These are phyloP conservation scores for Citrullus amarus DNA, from an alignment of 306 rosid genomes.

Conservation along the genomic window DNA sequence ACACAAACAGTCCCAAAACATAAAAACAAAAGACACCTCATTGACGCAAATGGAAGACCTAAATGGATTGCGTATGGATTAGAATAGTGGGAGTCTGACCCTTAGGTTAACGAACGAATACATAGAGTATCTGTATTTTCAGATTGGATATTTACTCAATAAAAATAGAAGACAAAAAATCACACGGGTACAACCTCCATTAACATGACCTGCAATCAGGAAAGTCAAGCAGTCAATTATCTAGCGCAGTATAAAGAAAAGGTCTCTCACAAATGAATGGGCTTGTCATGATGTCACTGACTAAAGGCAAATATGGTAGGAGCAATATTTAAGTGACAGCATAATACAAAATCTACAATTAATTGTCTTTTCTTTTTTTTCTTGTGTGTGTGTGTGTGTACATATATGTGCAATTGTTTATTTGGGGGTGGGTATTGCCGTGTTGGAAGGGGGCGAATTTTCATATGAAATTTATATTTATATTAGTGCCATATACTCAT, in stretches of 20 bases:
- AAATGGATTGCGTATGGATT: background rate
- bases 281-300: background rate
- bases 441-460: background rate
- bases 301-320: background rate
- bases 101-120: background rate
- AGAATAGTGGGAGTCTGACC: background rate
- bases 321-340: background rate
- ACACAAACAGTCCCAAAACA: slow-evolving; percentile 8
- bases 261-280: background rate
- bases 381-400: no score
- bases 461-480: background rate
- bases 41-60: slow-evolving; percentile 3
- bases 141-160: background rate
- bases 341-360: background rate
- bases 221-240: slow-evolving; percentile 1
- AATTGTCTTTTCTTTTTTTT: no score
- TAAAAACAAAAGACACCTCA: background rate
- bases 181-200: slow-evolving; percentile 3
- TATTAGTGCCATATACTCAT: background rate
- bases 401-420: background rate
- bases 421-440: background rate
- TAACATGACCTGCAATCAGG: slow-evolving; percentile 8
- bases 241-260: background rate
- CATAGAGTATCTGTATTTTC: slow-evolving; percentile 4
- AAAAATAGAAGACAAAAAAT: background rate